Evolutionary conservation across 208 protist species (phyloP).

Genomic region (Acanthamoeba healyi): DNA sequence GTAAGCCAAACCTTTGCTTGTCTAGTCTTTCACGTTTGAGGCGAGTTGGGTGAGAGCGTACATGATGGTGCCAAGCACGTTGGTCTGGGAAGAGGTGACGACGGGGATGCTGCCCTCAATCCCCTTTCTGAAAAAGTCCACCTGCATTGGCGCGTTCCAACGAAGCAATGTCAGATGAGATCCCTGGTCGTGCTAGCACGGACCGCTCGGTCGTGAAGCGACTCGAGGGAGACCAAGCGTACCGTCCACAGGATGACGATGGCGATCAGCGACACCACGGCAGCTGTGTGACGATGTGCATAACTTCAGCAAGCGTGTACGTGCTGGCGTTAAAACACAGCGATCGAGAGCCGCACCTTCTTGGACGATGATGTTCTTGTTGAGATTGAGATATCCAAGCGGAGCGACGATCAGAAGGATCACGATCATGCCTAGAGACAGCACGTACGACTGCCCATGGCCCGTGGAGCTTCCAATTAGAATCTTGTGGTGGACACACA

Average conservation of each 20-base stretch:
- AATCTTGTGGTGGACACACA: no score
- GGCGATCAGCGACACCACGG: not conserved
- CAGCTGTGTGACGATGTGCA: not conserved
- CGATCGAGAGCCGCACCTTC: not conserved
- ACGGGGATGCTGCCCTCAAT: constrained; percentile 25
- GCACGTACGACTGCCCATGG: constrained; percentile 36
- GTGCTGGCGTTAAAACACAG: not conserved
- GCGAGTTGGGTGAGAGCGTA: no score
- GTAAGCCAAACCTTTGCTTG: no score
- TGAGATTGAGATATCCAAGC: constrained; percentile 48
- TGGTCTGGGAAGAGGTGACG: constrained; percentile 8
- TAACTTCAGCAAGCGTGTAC: no score
- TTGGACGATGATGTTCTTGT: constrained; percentile 69
- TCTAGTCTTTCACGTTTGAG: not conserved
- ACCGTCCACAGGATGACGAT: constrained; percentile 51
- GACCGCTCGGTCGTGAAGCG: no score
- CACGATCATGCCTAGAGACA: constrained; percentile 47
- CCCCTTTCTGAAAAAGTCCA: constrained; percentile 42
- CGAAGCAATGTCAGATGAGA: no score
- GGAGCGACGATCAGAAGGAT: constrained; percentile 12
- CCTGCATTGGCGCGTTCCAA: not conserved
- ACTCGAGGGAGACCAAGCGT: no score
- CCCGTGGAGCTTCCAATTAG: no score
- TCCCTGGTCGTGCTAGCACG: no score
- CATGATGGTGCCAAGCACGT: constrained; percentile 52